Evolutionary conservation across 148 eudicot species (phyloP), one percentile per base, ranked within the genome.

Genomic region (Cornus florida): DNA sequence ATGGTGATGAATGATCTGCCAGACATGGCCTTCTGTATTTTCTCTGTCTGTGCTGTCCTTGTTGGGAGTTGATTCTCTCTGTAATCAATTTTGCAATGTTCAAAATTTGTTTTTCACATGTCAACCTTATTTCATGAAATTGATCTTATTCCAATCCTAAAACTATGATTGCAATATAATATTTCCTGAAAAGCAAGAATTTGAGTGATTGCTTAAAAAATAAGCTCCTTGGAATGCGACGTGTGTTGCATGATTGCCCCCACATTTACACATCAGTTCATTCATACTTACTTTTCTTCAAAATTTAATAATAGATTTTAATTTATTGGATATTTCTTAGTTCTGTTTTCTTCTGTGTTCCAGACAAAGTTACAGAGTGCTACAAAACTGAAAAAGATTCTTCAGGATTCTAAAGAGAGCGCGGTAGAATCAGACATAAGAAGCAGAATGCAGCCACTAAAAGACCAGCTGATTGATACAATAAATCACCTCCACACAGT

Each of bases 331-430:
- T 46, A 31, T 74, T 48, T 17, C n/a, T 60, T 14, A 23, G 23
- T 71, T 39, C 32, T 33, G 35, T 38, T 11, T 79, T 39, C 69
- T 32, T 38, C 28, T 57, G 24, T 80, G 20, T 19, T 84, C 38
- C 88, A 93, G 97, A 87, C 92, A 70, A 90, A 86, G 77, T 80
- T 87, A 64, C 97, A 93, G 72, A 86, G 74, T 53, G 80, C 88
- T 39, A 93, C 97, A 35, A 93, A 89, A 77, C 81, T 93, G 67
- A 93, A 93, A 86, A 93, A 93, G 85, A 93, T 93, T 77, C 90
- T 93, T 23, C 97, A 89, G 76, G 97, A 93, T 80, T 91, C 94
- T 4, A 93, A 93, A 79, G 88, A 87, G 77, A 87, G 81, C 70
- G 87, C 80, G 24, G 87, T 82, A 14, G 97, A 91, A 82, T 78